phyloP scores from a whole-genome alignment of 352 stramenopile genomes.

The Peronospora destructor region DNA sequence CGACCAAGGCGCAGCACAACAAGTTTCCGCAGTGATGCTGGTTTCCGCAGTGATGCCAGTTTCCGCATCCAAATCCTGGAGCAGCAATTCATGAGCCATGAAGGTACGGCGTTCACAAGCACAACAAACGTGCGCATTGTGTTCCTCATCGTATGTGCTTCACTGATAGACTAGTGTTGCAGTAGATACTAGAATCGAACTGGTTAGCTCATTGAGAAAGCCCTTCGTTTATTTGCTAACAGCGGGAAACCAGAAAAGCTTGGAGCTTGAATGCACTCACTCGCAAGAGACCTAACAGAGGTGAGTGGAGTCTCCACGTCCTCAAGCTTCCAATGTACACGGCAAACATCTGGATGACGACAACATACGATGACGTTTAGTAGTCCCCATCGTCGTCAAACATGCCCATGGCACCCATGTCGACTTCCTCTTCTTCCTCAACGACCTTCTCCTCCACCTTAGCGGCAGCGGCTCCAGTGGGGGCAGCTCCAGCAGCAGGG shows the following conservation, averaged over 20 bases:
- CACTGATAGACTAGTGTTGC: slow-evolving; percentile 36
- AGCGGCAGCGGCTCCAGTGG: slow-evolving; percentile 35
- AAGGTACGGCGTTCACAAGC: slow-evolving; percentile 92
- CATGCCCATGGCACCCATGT: slow-evolving; percentile 84
- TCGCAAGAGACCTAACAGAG: slow-evolving; percentile 19
- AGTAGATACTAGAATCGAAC: not conserved
- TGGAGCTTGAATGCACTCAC: slow-evolving; percentile 23
- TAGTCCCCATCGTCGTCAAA: slow-evolving; percentile 84
- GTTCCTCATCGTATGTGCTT: slow-evolving; percentile 67
- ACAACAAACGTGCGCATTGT: slow-evolving; percentile 87
- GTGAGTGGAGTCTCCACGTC: slow-evolving; percentile 12
- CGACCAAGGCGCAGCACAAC: slow-evolving; percentile 85
- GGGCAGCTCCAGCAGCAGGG: slow-evolving; percentile 43
- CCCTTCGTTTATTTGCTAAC: slow-evolving; percentile 73
- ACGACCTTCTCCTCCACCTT: slow-evolving; percentile 58
- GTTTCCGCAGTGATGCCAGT: slow-evolving; percentile 92
- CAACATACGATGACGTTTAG: slow-evolving; percentile 32
- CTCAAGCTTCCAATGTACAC: slow-evolving; percentile 7
- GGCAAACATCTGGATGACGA: slow-evolving; percentile 3
- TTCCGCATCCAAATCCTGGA: slow-evolving; percentile 95
- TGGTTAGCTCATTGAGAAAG: slow-evolving; percentile 41
- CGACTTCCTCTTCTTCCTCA: slow-evolving; percentile 83
- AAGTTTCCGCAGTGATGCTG: slow-evolving; percentile 93
- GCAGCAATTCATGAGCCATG: slow-evolving; percentile 87
- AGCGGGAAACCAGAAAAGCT: slow-evolving; percentile 15